Base-by-base conservation (phyloP, 768 basidiomycete species). In the Hericium alpestre region DNA sequence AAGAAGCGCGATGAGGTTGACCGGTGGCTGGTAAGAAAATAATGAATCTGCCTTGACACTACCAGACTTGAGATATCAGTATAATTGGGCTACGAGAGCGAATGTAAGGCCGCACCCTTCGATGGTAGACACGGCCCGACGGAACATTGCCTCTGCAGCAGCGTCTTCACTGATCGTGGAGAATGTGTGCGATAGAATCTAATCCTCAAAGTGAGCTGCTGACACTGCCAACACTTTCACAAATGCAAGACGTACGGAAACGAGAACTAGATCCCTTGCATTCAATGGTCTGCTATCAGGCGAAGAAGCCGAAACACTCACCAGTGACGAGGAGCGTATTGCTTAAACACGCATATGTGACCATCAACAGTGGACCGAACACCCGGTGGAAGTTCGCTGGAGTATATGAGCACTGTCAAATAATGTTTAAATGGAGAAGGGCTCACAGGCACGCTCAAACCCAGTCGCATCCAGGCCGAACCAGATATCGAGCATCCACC, bases 151-250 rank as follows among this genome's bases (percentile, higher is more conserved):
- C 89, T 96, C 93, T 1, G 93, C 93, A 1, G 82, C 84, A 32
- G 95, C 96, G 70, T 97, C 93, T 63, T 90, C 87, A 60, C 86
- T 94, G 64, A 98, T 92, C 7, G 80, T 89, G 0, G 94, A 85
- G 68, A 99, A 99, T 0, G 96, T 97, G 66, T 97, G 91, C 6
- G 92, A 92, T 23, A 99, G 74, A 51, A 98, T 97, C 90, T 92
- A 63, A 12, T 43, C 20, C n/a, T 22, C 10, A 16, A 5, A 3
- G 15, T 27, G 57, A 39, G 32, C 32, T 32, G 4, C 6, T 10
- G 32, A 10, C 32, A 32, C 2, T 10, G 49, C 20, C 11, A 25
- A 51, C 32, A 22, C 25, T 38, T 15, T 11, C 6, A 13, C 25
- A 8, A 15, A 5, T 12, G 39, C 40, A 16, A 2, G 5, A 46